phyloP scores from a whole-genome alignment of 768 basidiomycete species.

The Mycena floridula region DNA sequence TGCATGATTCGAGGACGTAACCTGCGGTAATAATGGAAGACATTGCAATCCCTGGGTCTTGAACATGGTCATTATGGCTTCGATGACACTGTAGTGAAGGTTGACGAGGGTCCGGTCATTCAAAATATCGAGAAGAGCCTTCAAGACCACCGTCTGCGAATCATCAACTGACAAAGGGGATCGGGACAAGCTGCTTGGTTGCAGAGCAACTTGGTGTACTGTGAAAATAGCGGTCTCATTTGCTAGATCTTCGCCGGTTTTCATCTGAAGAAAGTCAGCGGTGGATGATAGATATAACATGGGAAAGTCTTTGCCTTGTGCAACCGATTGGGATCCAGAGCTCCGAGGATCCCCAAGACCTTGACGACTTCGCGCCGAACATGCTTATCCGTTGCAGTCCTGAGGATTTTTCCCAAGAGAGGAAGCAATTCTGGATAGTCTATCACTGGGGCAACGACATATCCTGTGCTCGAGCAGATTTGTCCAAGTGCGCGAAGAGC shows the following conservation, averaged over 20 bases:
- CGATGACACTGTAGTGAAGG: constrained; percentile 90
- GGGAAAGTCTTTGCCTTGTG: constrained; percentile 61
- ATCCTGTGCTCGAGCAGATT: constrained; percentile 92
- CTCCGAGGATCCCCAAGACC: constrained; percentile 93
- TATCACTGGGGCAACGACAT: constrained; percentile 85
- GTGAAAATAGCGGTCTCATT: constrained; percentile 54
- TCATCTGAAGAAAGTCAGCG: constrained; percentile 30
- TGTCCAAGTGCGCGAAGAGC: constrained; percentile 93
- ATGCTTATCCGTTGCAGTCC: constrained; percentile 65
- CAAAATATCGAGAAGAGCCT: constrained; percentile 77
- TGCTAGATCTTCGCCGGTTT: constrained; percentile 58
- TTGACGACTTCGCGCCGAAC: constrained; percentile 89
- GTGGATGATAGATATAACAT: not conserved
- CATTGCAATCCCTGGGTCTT: constrained; percentile 96
- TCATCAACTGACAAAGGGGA: constrained; percentile 90
- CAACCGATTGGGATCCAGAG: constrained; percentile 91
- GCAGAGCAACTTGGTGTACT: constrained; percentile 64
- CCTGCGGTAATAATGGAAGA: constrained; percentile 91
- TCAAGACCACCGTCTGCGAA: constrained; percentile 94
- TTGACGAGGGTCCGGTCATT: constrained; percentile 83
- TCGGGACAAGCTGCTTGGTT: constrained; percentile 51
- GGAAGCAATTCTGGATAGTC: constrained; percentile 90
- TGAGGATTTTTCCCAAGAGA: constrained; percentile 76
- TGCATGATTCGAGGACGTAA: constrained; percentile 22
- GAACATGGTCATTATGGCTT: constrained; percentile 98